Evolutionary conservation across 768 basidiomycete species (phyloP), one percentile per base, ranked within the genome.

Genomic region (Gloeopeniophorella convolvens): DNA sequence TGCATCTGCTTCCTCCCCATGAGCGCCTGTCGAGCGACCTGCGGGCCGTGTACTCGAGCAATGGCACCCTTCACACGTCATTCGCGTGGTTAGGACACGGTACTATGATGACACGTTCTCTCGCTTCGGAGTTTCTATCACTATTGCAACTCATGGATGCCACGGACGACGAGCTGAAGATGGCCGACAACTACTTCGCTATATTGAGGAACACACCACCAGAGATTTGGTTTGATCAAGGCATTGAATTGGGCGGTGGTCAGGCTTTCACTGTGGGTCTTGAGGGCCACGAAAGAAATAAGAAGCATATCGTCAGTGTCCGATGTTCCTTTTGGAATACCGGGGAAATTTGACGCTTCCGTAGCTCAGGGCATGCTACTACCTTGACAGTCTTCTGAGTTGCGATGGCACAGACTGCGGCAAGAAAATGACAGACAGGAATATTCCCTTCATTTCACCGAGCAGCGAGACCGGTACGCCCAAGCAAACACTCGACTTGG

Each of bases 141-240:
- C 68, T 83, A 35, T 61, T 83, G 55, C 49, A 66, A 4, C 27
- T 46, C 16, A 63, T 82, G 30, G 68, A 75, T 30, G 63, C 71
- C 32, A 69, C 77, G 0, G 62, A 70, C 3, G 76, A 78, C 31
- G 73, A 82, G 55, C 65, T 71, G 58, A 71, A 74, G 56, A 84
- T 83, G 81, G 79, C 82, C 3, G 84, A 85, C 60, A 85, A 85
- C 53, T 83, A 83, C 56, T 85, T 76, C 59, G 70, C 80, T 1
- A 66, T 85, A 42, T 63, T 85, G 40, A 68, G 66, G 47, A 85
- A 83, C 60, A 63, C 62, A 16, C 59, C 76, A 33, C 75, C 81
- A 1, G 80, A 83, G 60, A 64, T 74, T 9, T 84, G 83, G 82
- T 76, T 82, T 48, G 79, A 82, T 55, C 74, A 78, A 53, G 77